Evolutionary conservation across 192 early-diverging fungal species (phyloP), one percentile per base, ranked within the genome.

Genomic region (Entomortierella lignicola): DNA sequence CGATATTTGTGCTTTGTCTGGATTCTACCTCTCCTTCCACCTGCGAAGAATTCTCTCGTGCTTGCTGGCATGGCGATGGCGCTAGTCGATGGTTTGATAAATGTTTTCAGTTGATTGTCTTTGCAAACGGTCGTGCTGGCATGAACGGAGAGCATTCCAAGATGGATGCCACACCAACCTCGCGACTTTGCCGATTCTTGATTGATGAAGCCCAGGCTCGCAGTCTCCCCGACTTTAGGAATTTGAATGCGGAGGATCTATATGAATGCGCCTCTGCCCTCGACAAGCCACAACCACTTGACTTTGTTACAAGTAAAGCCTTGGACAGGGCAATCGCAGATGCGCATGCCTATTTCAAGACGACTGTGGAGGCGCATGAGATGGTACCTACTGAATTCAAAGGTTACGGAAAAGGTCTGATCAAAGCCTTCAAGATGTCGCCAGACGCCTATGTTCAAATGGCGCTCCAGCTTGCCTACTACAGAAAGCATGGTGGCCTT

Each of bases 81-180:
- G 89, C 87, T 66, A 97, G 96, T 69, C 86, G 95, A 10, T 97
- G 95, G 95, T 94, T 92, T 65, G 95, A 97, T 80, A 97, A 95
- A 75, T 85, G 83, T 26, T 74, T 93, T 52, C 88, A 82, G 20
- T 66, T 94, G 26, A 80, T 88, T 27, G 83, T 95, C 53, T 91
- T 92, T 64, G 88, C 89, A 68, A 94, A 94, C 73, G 96, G 94
- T 29, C 72, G 86, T 12, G 87, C 84, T 5, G 88, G 83, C 1
- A 82, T 90, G 51, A 67, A 88, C 34, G 92, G 92, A 41, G 92
- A 93, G 41, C 73, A 80, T 55, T 80, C 72, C 34, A 81, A 73
- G 71, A 93, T 94, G 82, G 94, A 96, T 54, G 94, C 91, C 29
- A 96, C 94, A 0, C 92, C 93, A 4, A 91, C 92, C 59, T 85